phyloP scores from a whole-genome alignment of 2,329 filamentous ascomycete genomes.

The Chaetomiaceae sp. region DNA sequence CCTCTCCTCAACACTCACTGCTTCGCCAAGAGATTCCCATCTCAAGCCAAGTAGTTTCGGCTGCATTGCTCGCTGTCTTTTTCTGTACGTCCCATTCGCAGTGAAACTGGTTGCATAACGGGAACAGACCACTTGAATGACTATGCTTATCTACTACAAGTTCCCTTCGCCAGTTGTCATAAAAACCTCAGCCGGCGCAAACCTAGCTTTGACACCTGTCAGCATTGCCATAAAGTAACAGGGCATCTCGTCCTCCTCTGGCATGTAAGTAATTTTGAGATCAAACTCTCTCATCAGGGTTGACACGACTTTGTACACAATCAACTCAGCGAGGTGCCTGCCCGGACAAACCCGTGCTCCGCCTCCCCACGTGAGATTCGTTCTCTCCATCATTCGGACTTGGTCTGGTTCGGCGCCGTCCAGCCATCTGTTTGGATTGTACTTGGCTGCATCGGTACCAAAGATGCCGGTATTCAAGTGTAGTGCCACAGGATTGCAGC shows the following conservation, averaged over 20 bases:
- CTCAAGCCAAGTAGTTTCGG: too few relatives aligned
- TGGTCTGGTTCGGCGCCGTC: constrained; percentile 21
- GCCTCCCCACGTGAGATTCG: constrained; percentile 47
- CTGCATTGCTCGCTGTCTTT: too few relatives aligned
- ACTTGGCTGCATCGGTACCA: constrained; percentile 39
- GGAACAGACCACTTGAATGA: too few relatives aligned
- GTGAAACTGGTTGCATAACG: too few relatives aligned
- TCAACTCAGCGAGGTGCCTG: constrained; percentile 43
- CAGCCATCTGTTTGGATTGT: constrained; percentile 45
- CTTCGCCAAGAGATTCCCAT: too few relatives aligned
- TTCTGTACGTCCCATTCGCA: too few relatives aligned
- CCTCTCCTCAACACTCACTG: too few relatives aligned
- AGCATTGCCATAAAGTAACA: constrained; percentile 50
- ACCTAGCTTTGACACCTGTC: constrained; percentile 40
- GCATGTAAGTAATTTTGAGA: constrained; percentile 33
- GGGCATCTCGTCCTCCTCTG: constrained; percentile 33
- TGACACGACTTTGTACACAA: constrained; percentile 40
- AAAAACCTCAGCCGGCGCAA: constrained; percentile 20
- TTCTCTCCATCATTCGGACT: constrained; percentile 39
- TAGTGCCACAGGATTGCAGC: constrained; percentile 44
- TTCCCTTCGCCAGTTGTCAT: too few relatives aligned
- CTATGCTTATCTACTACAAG: too few relatives aligned
- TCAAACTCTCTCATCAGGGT: constrained; percentile 40
- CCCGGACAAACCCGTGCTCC: constrained; percentile 47
- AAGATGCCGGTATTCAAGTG: constrained; percentile 46